These are phyloP conservation scores for Otatea glauca DNA, from an alignment of 176 grass and related monocot species.

Conservation along the genomic window DNA sequence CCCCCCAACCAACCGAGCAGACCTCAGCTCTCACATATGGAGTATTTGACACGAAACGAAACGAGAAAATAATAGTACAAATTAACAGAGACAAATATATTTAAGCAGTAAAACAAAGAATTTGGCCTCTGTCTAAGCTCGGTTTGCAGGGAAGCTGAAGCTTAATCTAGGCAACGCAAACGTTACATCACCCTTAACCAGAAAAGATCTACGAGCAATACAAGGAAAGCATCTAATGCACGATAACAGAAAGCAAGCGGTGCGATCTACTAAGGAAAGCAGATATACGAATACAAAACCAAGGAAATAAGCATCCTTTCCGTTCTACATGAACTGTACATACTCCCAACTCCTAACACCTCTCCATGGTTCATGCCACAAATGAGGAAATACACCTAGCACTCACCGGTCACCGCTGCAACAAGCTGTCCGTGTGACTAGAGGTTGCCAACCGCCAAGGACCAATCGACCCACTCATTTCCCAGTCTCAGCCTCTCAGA, in stretches of 20 bases:
- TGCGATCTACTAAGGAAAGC: not conserved
- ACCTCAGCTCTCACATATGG: no score
- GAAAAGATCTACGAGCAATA: conserved; percentile 12
- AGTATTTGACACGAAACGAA: no score
- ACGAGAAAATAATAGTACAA: not conserved
- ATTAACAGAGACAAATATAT: not conserved
- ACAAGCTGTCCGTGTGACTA: not conserved
- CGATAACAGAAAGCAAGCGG: not conserved
- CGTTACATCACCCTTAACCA: not conserved
- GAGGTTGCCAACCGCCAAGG: not conserved
- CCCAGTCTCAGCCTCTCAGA: not conserved
- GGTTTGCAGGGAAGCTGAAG: not conserved
- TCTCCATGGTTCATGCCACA: not conserved
- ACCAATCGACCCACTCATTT: not conserved
- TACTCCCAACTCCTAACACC: not conserved
- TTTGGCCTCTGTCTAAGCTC: not conserved
- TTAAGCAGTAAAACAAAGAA: not conserved
- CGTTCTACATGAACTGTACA: not conserved
- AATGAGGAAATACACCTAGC: not conserved
- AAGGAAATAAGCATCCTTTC: not conserved
- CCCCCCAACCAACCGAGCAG: no score
- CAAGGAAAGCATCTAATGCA: not conserved
- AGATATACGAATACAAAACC: not conserved
- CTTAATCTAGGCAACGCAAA: not conserved
- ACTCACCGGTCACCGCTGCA: not conserved